A percentile compares a stretch with the other conserved stretches of the same genome.
Conservation (phyloP, 2,329 filamentous ascomycete genomes). For the Byssothecium circinans region DNA sequence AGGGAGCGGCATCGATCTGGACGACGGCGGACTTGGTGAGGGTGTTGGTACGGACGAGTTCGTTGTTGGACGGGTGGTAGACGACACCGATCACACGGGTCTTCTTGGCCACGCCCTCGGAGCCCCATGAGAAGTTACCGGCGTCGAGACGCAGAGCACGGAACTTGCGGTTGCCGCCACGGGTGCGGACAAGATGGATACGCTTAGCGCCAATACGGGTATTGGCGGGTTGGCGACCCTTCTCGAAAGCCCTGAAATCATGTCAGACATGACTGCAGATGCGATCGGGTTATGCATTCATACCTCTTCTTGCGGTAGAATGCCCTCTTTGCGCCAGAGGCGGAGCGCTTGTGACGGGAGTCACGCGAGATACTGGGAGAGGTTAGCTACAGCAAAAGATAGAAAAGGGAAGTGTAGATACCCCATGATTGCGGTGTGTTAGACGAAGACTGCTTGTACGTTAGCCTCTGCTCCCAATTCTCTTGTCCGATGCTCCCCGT, state of each 20-base stretch:
- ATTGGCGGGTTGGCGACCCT: constrained; percentile 98
- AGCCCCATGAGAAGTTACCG: constrained; percentile 99
- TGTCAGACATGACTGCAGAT: constrained; percentile 67
- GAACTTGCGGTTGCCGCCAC: constrained; percentile 99
- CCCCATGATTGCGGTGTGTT: constrained; percentile 56
- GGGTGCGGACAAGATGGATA: constrained; percentile 94
- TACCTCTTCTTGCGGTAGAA: constrained; percentile 63
- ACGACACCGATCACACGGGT: constrained; percentile 97
- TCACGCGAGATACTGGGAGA: constrained; percentile 89
- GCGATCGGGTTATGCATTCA: constrained; percentile 61
- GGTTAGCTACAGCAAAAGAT: constrained; percentile 39
- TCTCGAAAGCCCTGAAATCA: constrained; percentile 97
- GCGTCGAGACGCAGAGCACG: constrained; percentile 97
- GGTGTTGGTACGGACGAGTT: constrained; percentile 99
- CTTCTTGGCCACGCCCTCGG: constrained; percentile 97
- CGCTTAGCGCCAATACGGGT: constrained; percentile 98
- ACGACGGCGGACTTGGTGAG: constrained; percentile 98
- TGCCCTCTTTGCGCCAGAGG: constrained; percentile 87
- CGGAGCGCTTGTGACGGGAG: constrained; percentile 99
- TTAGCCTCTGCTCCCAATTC: constrained; percentile 28
- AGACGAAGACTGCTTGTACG: constrained; percentile 43
- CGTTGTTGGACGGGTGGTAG: constrained; percentile 99
- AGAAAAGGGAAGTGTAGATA: constrained; percentile 37
- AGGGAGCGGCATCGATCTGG: constrained; percentile 97
- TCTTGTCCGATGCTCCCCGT: neutral